Percentiles rank a stretch among this genome's conserved stretches.
phyloP scores from a whole-genome alignment of 169 alveolate genomes.

The Babesia gibsoni region DNA sequence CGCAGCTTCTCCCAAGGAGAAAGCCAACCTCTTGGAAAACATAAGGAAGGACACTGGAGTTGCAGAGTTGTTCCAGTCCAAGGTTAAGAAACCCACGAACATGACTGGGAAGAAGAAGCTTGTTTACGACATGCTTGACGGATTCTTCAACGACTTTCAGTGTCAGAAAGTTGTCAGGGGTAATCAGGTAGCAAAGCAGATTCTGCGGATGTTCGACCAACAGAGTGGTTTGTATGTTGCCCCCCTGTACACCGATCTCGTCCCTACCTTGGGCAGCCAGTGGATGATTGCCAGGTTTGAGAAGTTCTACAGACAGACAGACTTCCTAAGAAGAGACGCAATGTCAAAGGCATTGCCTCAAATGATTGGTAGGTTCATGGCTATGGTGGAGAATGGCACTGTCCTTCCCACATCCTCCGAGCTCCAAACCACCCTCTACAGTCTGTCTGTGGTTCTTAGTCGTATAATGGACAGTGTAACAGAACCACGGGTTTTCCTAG shows the following conservation, averaged over 20 bases:
- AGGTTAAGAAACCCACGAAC: conserved; percentile 47
- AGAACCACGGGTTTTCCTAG: conserved; percentile 34
- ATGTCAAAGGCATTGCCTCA: conserved; percentile 38
- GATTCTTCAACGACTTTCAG: conserved; percentile 50
- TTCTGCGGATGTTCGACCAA: conserved; percentile 44
- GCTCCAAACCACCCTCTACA: conserved; percentile 33
- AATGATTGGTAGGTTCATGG: conserved; percentile 58
- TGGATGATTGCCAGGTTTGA: conserved; percentile 57
- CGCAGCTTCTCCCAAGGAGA: conserved; percentile 19
- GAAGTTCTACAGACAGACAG: conserved; percentile 29
- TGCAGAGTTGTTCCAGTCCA: conserved; percentile 29
- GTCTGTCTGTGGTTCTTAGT: conserved; percentile 42
- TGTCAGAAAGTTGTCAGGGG: conserved; percentile 59
- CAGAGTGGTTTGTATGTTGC: conserved; percentile 59
- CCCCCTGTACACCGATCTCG: conserved; percentile 51
- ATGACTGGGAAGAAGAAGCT: conserved; percentile 24
- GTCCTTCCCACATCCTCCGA: conserved; percentile 47
- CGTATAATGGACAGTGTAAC: conserved; percentile 58
- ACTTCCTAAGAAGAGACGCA: neutral
- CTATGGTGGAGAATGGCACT: conserved; percentile 64
- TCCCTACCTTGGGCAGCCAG: conserved; percentile 59
- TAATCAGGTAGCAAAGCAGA: conserved; percentile 48
- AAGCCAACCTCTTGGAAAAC: conserved; percentile 33
- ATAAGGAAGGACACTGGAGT: conserved; percentile 46
- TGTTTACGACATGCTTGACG: conserved; percentile 37